Conservation (phyloP, 192 early-diverging fungal species). For the Spizellomyces punctatus region DNA sequence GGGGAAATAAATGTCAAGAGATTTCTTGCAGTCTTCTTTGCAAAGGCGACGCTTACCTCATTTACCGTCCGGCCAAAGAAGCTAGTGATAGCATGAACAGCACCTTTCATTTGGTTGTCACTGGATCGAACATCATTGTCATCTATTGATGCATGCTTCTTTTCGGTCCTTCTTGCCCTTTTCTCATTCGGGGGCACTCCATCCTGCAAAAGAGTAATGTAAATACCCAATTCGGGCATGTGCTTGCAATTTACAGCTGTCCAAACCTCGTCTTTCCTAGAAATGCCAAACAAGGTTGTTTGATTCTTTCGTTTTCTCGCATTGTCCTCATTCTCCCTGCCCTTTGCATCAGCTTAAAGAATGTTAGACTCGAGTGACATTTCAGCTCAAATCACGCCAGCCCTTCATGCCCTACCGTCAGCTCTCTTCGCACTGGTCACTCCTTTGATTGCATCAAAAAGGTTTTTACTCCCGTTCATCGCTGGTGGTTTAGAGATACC, state of each 20-base stretch:
- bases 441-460: slow-evolving; percentile 16
- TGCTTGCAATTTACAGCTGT: neutral
- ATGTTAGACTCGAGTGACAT: no score
- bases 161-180: neutral
- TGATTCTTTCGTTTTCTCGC: slow-evolving; percentile 22
- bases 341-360: neutral
- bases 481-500: neutral
- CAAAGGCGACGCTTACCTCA: no score
- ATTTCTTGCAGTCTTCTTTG: no score
- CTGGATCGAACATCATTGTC: neutral
- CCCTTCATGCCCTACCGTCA: no score
- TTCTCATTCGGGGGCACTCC: no score
- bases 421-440: no score
- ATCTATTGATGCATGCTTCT: neutral
- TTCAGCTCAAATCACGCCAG: no score
- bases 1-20: no score
- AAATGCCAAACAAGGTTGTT: slow-evolving; percentile 18
- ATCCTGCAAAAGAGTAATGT: no score
- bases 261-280: neutral
- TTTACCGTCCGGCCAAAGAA: no score
- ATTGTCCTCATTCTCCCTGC: slow-evolving; percentile 4
- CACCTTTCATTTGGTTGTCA: neutral
- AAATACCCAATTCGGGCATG: neutral
- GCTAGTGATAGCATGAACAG: neutral
- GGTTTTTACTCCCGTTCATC: neutral